phyloP scores from a whole-genome alignment of 164 flowering plant genomes.

The grape (Vitis vinifera) region ASM3070453v1 NC_081806.1:7316001-7316500 shows the following conservation, averaged over 20 bases:
- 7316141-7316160: background rate
- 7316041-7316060: constrained; percentile 74
- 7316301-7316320: background rate
- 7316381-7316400: constrained; percentile 95
- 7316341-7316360: background rate
- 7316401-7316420: constrained; percentile 75
- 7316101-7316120: background rate
- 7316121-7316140: background rate
- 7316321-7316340: background rate
- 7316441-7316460: constrained; percentile 66
- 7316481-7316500: constrained; percentile 61
- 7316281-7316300: background rate
- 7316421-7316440: constrained; percentile 67
- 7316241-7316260: constrained; percentile 73
- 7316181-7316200: constrained; percentile 58
- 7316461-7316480: constrained; percentile 67
- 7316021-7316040: constrained; percentile 35
- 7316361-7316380: constrained; percentile 53
- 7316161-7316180: background rate
- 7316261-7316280: constrained; percentile 73
- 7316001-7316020: constrained; percentile 68
- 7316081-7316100: background rate
- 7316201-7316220: constrained; percentile 74
- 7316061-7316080: constrained; percentile 78
- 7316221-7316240: constrained; percentile 60